Base-by-base conservation (phyloP, 805 yeast genomes). In the Limtongozyma cylindracea region DNA sequence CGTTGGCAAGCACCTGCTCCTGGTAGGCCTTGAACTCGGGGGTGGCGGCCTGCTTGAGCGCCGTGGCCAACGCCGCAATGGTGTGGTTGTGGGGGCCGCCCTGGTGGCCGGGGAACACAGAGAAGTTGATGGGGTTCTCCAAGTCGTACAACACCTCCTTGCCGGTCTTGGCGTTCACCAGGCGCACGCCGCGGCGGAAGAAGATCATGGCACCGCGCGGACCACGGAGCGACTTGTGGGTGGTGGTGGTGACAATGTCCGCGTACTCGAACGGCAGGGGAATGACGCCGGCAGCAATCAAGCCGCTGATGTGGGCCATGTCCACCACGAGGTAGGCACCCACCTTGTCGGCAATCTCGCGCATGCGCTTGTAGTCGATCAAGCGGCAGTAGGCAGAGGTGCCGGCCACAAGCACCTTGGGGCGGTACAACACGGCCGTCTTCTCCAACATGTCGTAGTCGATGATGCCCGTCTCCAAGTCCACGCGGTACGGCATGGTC, bases 41-140 rank as follows among this genome's bases (percentile, higher is more conserved):
- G 21, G 84, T 58, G 23, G 63, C 55, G 25, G 93, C 82, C 56
- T 84, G 96, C 43, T 77, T 77, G 39, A 84, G 61, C 18, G 96
- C 96, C 26, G 80, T 84, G 16, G 96, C 91, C 35, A 84, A 58
- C 11, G 96, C 96, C 31, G 93, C 67, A 40, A 84, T 84, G 36
- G 96, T 84, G 52, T 84, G 95, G 56, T 84, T 84, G 51, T 84
- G 96, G 34, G 98, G 98, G 42, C 98, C 98, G 57, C 98, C 98
- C 58, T 84, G 98, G 49, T 84, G 96, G 31, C 91, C 96, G 35
- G 98, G 98, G 76, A 84, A 84, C 25, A 84, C 96, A 16, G 94
- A 77, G 43, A 84, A 84, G 61, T 84, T 84, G 50, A 84, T 80
- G 44, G 67, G 72, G 42, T 67, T 65, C 50, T 84, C 96, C 40